These are phyloP conservation scores for Ilex aquifolium DNA, from an alignment of 257 asterid species.

Conservation along the genomic window DNA sequence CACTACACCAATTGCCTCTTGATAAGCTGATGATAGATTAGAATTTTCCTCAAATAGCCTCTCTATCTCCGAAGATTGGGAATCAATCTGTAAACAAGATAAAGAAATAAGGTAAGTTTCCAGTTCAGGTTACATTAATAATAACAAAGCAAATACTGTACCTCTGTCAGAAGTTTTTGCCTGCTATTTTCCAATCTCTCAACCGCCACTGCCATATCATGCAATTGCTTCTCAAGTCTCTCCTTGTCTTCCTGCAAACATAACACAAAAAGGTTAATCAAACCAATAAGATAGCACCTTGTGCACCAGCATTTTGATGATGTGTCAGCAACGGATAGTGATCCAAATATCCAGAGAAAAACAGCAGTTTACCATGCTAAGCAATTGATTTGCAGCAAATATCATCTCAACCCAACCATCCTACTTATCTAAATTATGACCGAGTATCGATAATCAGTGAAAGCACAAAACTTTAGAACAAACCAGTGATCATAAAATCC, in stretches of 20 bases:
- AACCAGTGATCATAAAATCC: too few relatives aligned
- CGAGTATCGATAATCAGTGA: too few relatives aligned
- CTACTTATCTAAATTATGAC: too few relatives aligned
- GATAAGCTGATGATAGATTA: conserved; percentile 67
- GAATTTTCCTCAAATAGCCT: conserved; percentile 83
- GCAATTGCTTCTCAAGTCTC: conserved; percentile 88
- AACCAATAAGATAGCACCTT: background rate
- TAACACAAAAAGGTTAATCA: conserved; percentile 4
- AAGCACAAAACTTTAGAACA: too few relatives aligned
- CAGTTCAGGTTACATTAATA: conserved; percentile 10
- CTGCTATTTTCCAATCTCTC: conserved; percentile 91
- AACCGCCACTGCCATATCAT: conserved; percentile 88
- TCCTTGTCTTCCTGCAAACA: conserved; percentile 71
- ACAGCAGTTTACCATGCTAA: too few relatives aligned
- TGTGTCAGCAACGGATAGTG: too few relatives aligned
- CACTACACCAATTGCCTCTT: conserved; percentile 64
- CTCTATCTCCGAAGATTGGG: conserved; percentile 96
- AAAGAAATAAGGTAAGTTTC: conserved; percentile 15
- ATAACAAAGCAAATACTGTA: conserved; percentile 13
- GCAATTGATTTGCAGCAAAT: too few relatives aligned
- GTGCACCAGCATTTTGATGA: background rate
- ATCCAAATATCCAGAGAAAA: too few relatives aligned
- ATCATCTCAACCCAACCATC: too few relatives aligned
- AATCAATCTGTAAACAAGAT: conserved; percentile 63
- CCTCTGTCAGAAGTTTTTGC: conserved; percentile 89